phyloP scores from a whole-genome alignment of 441 rosid genomes.

The Rhodomyrtus psidioides region DNA sequence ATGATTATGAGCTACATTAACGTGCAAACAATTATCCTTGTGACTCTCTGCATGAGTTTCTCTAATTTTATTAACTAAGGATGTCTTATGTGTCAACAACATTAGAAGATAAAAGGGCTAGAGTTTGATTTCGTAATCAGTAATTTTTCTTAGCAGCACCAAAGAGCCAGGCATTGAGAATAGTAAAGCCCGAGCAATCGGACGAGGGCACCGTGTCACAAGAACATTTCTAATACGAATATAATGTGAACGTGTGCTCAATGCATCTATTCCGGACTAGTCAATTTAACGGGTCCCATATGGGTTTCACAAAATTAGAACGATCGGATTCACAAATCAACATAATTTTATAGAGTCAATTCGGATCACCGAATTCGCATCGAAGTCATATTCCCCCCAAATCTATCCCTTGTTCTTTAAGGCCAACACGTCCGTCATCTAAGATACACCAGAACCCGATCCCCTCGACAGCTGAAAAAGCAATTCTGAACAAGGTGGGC shows the following conservation, averaged over 20 bases:
- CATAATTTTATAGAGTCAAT: too few relatives aligned
- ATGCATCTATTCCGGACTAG: not conserved
- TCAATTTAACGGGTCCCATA: not conserved
- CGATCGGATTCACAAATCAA: not conserved
- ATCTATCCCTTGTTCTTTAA: not conserved
- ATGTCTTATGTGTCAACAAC: not conserved
- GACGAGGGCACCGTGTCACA: fast-evolving
- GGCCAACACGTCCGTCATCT: not conserved
- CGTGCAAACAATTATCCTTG: not conserved
- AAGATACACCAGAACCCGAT: not conserved
- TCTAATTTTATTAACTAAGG: not conserved
- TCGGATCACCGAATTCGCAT: not conserved
- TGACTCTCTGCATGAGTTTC: not conserved
- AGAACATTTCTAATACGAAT: not conserved
- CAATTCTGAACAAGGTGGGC: not conserved
- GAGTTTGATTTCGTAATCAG: not conserved
- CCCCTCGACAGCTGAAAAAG: not conserved
- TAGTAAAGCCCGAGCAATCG: not conserved
- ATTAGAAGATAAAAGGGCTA: not conserved
- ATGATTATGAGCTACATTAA: not conserved
- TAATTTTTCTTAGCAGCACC: not conserved
- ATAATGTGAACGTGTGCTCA: not conserved
- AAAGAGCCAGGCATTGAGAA: not conserved
- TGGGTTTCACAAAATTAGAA: not conserved
- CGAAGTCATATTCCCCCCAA: not conserved